These are phyloP conservation scores for Xylaria sp. DNA, from an alignment of 2,329 filamentous ascomycete genomes.

Conservation along the genomic window DNA sequence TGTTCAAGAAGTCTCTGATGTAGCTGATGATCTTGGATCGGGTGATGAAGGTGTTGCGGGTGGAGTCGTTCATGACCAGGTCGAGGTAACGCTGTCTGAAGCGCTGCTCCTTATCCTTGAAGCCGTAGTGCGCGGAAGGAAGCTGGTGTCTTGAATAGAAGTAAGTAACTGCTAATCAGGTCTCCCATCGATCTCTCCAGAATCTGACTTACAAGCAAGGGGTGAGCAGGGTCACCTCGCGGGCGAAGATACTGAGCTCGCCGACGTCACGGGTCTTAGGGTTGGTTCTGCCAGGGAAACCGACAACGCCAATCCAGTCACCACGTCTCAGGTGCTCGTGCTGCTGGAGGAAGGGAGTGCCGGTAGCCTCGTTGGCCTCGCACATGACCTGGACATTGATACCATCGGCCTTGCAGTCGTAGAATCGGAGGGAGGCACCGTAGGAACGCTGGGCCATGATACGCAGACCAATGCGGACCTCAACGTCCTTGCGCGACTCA, in stretches of 20 bases:
- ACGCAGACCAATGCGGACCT: slow-evolving; percentile 73
- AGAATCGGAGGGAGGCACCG: slow-evolving; percentile 84
- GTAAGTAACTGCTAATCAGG: background rate
- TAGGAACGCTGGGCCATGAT: slow-evolving; percentile 84
- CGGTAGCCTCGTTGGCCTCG: slow-evolving; percentile 74
- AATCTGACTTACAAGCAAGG: slow-evolving; percentile 60
- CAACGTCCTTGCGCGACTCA: slow-evolving; percentile 69
- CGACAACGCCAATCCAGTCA: slow-evolving; percentile 85
- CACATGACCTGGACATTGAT: slow-evolving; percentile 85
- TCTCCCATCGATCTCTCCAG: background rate
- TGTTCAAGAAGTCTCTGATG: slow-evolving; percentile 83
- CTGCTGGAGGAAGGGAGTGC: slow-evolving; percentile 72
- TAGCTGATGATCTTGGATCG: slow-evolving; percentile 84
- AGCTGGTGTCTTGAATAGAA: slow-evolving; percentile 56
- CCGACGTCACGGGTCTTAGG: slow-evolving; percentile 88
- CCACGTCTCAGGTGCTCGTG: slow-evolving; percentile 85
- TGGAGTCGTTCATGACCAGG: slow-evolving; percentile 90
- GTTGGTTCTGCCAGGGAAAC: slow-evolving; percentile 76
- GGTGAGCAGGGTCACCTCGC: slow-evolving; percentile 76
- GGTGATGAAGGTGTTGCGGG: slow-evolving; percentile 76
- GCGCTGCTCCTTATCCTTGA: slow-evolving; percentile 91
- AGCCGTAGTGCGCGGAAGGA: slow-evolving; percentile 85
- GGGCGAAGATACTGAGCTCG: slow-evolving; percentile 90
- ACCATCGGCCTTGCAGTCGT: slow-evolving; percentile 61
- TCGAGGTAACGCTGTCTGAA: slow-evolving; percentile 93